A percentile compares a stretch with the other conserved stretches of the same genome.
Evolutionary conservation across 768 basidiomycete species (phyloP).

Genomic region (Tremella yokohamensis): DNA sequence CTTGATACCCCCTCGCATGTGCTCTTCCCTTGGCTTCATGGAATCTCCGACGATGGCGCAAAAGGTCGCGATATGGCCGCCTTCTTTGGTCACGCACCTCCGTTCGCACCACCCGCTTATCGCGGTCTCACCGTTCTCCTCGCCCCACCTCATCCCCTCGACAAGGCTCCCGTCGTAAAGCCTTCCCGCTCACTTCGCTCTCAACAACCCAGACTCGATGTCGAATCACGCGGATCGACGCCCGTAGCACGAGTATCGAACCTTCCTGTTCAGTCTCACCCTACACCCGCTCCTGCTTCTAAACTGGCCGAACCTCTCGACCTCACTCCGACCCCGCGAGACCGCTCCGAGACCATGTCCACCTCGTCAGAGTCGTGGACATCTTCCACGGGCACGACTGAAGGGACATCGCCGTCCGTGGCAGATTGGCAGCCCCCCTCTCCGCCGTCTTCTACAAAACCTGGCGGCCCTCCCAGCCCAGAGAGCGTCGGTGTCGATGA

Average conservation of each 20-base stretch:
- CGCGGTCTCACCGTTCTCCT: constrained; percentile 43
- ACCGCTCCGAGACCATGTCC: constrained; percentile 43
- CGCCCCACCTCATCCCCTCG: constrained; percentile 40
- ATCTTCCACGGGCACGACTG: constrained; percentile 34
- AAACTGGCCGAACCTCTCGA: no score
- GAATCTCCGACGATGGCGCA: constrained; percentile 45
- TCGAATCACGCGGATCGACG: neutral
- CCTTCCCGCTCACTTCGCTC: neutral
- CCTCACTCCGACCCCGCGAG: constrained; percentile 17
- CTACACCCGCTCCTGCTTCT: neutral
- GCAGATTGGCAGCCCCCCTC: constrained; percentile 24
- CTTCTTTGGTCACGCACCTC: constrained; percentile 49
- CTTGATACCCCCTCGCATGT: constrained; percentile 44
- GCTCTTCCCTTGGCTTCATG: constrained; percentile 50
- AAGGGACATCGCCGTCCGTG: constrained; percentile 34
- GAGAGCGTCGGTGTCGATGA: constrained; percentile 6
- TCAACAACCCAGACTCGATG: neutral
- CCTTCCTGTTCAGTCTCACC: neutral
- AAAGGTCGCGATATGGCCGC: constrained; percentile 43
- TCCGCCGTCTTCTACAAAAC: constrained; percentile 3
- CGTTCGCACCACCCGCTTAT: constrained; percentile 47
- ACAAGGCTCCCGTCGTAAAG: constrained; percentile 3
- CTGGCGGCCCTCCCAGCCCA: neutral
- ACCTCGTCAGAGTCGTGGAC: constrained; percentile 33
- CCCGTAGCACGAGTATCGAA: neutral